Base-by-base conservation (phyloP, 768 basidiomycete genomes). In the Tylopilus felleus region DNA sequence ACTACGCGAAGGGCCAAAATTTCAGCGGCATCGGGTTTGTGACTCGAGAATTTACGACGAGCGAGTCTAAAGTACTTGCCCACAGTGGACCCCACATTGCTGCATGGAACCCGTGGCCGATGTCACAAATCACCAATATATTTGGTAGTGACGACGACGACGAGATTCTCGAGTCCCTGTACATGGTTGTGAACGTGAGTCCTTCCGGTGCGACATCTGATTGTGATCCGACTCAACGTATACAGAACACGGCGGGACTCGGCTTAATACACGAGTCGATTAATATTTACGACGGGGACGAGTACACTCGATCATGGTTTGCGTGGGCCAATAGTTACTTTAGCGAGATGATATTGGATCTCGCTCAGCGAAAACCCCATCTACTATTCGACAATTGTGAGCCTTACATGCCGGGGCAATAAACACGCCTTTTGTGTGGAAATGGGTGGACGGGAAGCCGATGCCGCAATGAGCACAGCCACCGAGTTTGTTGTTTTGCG, bases 241-340 rank as follows among this genome's bases (percentile, higher is more conserved):
- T 22, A 21, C 58, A 89, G 87, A 88, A 86, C 66, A 90, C 89
- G 0, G 77, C 77, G 19, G 83, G 84, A 3, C 76, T 90, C 14
- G 88, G 88, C n/a, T 71, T 90, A 40, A 86, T 90, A 42, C 88
- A 90, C 64, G 88, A 91, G 67, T 85, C 85, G 2, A 78, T 83
- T 60, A 78, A 78, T 9, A 85, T 90, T 53, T 84, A 85, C 67
- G 68, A 82, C 31, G 60, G 68, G 19, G 71, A 69, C 16, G 75
- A 76, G 25, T 89, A 86, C 62, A 88, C 86, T 33, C 77, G 88
- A 21, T 76, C 82, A 19, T 90, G 87, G 87, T 90, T 90, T 68
- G 88, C 88, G 21, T 90, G 87, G 88, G 88, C 84, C 14, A 89
- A 88, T 66, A 86, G 86, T 68, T 91, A 86, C 68, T 90, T 90